A percentile compares a stretch with the other conserved stretches of the same genome.
These are phyloP conservation scores for Clavariopsis aquatica DNA, from an alignment of 495 filamentous ascomycete species.

Conservation along the genomic window DNA sequence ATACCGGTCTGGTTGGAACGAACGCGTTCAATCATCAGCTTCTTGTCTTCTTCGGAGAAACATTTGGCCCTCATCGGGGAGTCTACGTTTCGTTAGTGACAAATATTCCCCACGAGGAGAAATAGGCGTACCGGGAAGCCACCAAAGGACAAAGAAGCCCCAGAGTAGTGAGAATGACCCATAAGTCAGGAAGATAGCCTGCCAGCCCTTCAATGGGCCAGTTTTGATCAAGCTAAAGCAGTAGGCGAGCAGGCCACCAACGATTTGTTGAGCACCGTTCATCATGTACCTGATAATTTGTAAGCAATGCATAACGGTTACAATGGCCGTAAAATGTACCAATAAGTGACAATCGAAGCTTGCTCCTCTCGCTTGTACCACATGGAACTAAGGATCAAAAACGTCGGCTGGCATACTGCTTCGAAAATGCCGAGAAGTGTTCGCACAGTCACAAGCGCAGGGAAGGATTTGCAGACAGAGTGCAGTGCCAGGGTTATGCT, in stretches of 20 bases:
- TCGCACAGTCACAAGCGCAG: conserved; percentile 56
- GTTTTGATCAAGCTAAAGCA: conserved; percentile 57
- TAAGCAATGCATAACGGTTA: not conserved
- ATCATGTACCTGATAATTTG: conserved; percentile 36
- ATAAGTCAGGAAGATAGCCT: conserved; percentile 62
- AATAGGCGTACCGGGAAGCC: conserved; percentile 33
- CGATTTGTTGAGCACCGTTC: conserved; percentile 37
- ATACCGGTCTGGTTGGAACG: conserved; percentile 40
- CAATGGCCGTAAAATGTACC: conserved; percentile 50
- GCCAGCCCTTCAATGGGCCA: conserved; percentile 54
- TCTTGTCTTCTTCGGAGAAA: conserved; percentile 44
- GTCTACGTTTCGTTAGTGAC: conserved; percentile 24
- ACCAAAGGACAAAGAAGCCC: conserved; percentile 46
- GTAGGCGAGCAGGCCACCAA: conserved; percentile 57
- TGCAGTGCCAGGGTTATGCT: conserved; percentile 57
- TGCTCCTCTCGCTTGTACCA: conserved; percentile 62
- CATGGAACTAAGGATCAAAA: conserved; percentile 48
- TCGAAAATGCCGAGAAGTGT: conserved; percentile 60
- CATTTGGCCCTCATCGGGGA: conserved; percentile 43
- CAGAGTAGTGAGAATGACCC: conserved; percentile 56
- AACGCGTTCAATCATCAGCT: conserved; percentile 55
- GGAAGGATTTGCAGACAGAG: conserved; percentile 56
- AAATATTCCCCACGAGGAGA: not conserved
- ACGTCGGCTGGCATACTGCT: conserved; percentile 50
- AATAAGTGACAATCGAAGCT: conserved; percentile 59